Base-by-base conservation (phyloP, 805 yeast species). In the Nakazawaea holstii region DNA sequence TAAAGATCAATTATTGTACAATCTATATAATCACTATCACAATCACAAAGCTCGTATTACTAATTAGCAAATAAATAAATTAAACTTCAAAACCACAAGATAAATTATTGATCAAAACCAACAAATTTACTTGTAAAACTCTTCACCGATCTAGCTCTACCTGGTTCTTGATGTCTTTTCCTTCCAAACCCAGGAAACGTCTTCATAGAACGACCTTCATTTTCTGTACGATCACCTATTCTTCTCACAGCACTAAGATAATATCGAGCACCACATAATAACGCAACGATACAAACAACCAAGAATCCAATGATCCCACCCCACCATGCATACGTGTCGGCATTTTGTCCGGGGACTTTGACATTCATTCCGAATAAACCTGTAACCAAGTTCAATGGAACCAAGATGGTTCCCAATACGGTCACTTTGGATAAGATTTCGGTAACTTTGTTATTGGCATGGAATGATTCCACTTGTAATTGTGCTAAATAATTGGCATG, bases 351-450 rank as follows among this genome's bases (percentile, higher is more conserved):
- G 0, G 97, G 97, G 28, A 92, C 86, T 10, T 57, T 65, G 15
- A 92, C 98, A 65, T 92, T 92, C 99, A 92, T 92, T 59, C 97
- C 97, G 66, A 92, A 92, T 53, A 91, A 60, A 62, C 97, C 96
- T 2, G 97, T 89, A 39, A 92, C 76, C 49, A 92, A 70, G 62
- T 92, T 92, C 73, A 92, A 74, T 13, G 98, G 98, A 52, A 92
- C 85, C 29, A 92, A 70, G 58, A 92, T 73, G 0, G 97, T 90
- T 75, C 97, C 98, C 32, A 92, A 70, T 50, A 92, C 58, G 0
- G 99, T 91, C 26, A 91, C 96, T 60, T 87, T 86, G 30, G 96
- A 87, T 47, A 92, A 73, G 76, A 92, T 84, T 55, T 81, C 87
- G 1, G 97, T 90, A 35, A 87, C 90, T 55, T 82, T 82, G 60